Percentiles rank a stretch among this genome's conserved stretches.
These are phyloP conservation scores for Ogataea angusta DNA, from an alignment of 805 yeast genomes.

Conservation along the genomic window DNA sequence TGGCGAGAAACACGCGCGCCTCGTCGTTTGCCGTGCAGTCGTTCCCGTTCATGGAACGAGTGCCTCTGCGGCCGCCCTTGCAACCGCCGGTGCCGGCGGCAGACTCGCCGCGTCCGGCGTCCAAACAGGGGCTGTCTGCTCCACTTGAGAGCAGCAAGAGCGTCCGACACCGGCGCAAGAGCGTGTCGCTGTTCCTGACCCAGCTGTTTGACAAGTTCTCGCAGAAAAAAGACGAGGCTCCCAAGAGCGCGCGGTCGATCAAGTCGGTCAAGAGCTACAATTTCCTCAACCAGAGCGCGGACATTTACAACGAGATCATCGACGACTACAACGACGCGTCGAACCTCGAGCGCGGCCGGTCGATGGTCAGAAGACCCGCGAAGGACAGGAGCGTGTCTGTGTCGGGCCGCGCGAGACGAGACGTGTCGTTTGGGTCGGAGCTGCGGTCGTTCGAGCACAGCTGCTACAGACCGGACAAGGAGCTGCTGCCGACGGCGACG, in stretches of 20 bases:
- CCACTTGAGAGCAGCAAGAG: slow-evolving; percentile 1
- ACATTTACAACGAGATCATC: slow-evolving; percentile 19
- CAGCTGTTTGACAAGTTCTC: slow-evolving; percentile 12
- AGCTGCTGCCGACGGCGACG: slow-evolving; percentile 13
- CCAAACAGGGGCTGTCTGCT: background rate
- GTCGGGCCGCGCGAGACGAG: slow-evolving; percentile 8
- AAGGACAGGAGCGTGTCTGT: slow-evolving; percentile 12
- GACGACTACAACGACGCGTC: slow-evolving; percentile 19
- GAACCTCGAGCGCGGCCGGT: slow-evolving; percentile 12
- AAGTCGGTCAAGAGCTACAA: slow-evolving; percentile 7
- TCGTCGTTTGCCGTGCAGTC: background rate
- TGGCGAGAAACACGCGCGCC: background rate
- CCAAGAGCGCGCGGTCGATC: slow-evolving; percentile 9
- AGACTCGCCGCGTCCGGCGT: background rate
- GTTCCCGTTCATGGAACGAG: slow-evolving; percentile 1
- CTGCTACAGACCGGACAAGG: slow-evolving; percentile 1
- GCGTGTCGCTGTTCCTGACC: slow-evolving; percentile 9
- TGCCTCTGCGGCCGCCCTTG: background rate
- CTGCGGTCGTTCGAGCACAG: slow-evolving; percentile 3
- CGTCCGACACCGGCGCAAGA: slow-evolving; percentile 1
- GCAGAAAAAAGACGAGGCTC: slow-evolving; percentile 5
- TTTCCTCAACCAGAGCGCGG: slow-evolving; percentile 12
- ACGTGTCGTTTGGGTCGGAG: slow-evolving; percentile 8
- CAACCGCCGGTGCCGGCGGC: background rate
- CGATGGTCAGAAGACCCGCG: slow-evolving; percentile 9